Evolutionary conservation across 2,329 filamentous ascomycete genomes (phyloP).

Genomic region (Apiospora koreana): DNA sequence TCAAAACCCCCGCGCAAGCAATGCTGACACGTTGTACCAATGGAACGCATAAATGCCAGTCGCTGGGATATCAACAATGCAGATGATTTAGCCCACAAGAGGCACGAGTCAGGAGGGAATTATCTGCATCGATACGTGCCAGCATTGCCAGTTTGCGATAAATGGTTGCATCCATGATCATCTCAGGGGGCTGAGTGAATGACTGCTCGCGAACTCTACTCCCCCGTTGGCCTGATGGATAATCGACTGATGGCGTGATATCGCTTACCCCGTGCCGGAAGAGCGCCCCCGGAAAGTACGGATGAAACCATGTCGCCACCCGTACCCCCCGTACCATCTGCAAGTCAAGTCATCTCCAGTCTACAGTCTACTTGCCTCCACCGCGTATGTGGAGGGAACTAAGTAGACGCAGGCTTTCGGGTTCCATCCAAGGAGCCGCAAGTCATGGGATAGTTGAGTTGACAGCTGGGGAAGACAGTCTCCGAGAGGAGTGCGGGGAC

Average conservation of each 20-base stretch:
- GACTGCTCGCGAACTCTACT: neutral
- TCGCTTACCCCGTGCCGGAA: neutral
- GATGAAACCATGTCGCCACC: neutral
- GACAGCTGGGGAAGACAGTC: neutral
- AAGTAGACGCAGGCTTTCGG: neutral
- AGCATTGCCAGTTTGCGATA: neutral
- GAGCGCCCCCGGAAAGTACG: neutral
- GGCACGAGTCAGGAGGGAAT: neutral
- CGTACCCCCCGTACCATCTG: neutral
- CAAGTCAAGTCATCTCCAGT: neutral
- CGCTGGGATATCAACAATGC: neutral
- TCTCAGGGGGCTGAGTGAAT: neutral
- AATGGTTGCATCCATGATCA: neutral
- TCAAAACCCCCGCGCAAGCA: neutral
- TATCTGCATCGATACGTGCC: neutral
- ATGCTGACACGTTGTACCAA: neutral
- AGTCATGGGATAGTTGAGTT: slow-evolving; percentile 1
- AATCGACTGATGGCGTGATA: neutral
- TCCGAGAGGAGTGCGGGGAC: neutral
- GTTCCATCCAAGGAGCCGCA: neutral
- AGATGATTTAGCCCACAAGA: neutral
- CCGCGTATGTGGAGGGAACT: neutral
- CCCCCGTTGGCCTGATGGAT: neutral
- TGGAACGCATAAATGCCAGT: neutral
- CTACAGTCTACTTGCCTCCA: neutral